A percentile compares a stretch with the other conserved stretches of the same genome.
phyloP scores from a whole-genome alignment of 305 asterid genomes.

The Rubia tinctorum region DNA sequence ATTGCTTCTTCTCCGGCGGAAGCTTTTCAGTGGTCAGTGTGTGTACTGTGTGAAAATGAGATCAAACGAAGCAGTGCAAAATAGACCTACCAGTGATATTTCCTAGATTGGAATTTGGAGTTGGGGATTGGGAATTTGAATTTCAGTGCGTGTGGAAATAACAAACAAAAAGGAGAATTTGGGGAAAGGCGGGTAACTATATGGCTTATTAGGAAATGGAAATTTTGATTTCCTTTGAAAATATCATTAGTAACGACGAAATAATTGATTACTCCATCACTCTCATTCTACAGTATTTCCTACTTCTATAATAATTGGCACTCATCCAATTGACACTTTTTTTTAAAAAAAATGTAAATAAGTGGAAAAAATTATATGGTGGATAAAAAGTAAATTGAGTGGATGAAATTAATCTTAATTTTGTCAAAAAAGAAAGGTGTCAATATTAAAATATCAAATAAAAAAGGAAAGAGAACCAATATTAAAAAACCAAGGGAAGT shows the following conservation, averaged over 20 bases:
- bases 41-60: neutral
- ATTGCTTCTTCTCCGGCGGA: neutral
- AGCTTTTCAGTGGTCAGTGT: neutral
- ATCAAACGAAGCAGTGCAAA: neutral
- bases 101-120: neutral
- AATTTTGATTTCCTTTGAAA: neutral
- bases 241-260: neutral
- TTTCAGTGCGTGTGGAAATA: neutral
- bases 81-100: neutral
- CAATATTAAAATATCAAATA: too few species aligned
- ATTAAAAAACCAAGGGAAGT: too few species aligned
- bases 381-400: too few species aligned
- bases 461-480: too few species aligned
- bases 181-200: neutral
- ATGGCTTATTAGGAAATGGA: neutral
- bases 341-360: too few species aligned
- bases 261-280: neutral
- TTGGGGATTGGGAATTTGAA: neutral
- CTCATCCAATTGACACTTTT: too few species aligned
- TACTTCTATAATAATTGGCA: too few species aligned
- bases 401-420: too few species aligned
- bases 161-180: neutral
- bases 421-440: too few species aligned
- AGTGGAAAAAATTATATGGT: too few species aligned
- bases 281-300: too few species aligned